Evolutionary conservation across 768 basidiomycete species (phyloP).

Genomic region (Gymnopilus dilepis): DNA sequence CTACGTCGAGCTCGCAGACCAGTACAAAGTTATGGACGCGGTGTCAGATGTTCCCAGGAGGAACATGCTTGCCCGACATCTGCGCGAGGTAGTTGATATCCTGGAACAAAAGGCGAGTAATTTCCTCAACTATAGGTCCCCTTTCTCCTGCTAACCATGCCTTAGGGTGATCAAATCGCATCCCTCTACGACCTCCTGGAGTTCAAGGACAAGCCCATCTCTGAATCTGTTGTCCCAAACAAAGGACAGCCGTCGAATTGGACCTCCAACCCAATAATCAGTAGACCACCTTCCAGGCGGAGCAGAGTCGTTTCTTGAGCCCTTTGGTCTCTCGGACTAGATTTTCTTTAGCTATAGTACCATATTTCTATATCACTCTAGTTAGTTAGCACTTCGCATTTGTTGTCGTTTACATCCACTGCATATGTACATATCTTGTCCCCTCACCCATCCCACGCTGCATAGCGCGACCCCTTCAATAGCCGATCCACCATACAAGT

Average conservation of each 20-base stretch:
- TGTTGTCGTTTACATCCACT: neutral
- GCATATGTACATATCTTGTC: constrained; percentile 11
- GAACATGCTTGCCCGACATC: constrained; percentile 84
- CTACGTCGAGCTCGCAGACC: constrained; percentile 88
- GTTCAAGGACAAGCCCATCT: constrained; percentile 69
- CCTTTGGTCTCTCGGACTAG: neutral
- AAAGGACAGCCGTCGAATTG: neutral
- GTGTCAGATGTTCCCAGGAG: constrained; percentile 81
- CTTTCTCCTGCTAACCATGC: neutral
- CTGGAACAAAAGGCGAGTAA: constrained; percentile 84
- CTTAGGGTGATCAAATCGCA: constrained; percentile 93
- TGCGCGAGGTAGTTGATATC: constrained; percentile 90
- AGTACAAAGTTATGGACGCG: constrained; percentile 90
- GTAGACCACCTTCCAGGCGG: constrained; percentile 5
- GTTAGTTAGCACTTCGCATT: neutral
- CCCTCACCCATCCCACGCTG: neutral
- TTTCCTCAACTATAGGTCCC: neutral
- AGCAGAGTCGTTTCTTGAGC: neutral
- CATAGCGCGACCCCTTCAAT: no score
- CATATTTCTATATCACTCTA: neutral
- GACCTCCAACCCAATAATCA: neutral
- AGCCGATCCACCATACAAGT: no score
- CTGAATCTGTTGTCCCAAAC: constrained; percentile 30
- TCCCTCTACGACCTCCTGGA: constrained; percentile 82
- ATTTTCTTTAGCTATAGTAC: neutral